These are phyloP conservation scores for Zymoseptoria tritici DNA, from an alignment of 2,329 filamentous ascomycete species.

Conservation along the genomic window DNA sequence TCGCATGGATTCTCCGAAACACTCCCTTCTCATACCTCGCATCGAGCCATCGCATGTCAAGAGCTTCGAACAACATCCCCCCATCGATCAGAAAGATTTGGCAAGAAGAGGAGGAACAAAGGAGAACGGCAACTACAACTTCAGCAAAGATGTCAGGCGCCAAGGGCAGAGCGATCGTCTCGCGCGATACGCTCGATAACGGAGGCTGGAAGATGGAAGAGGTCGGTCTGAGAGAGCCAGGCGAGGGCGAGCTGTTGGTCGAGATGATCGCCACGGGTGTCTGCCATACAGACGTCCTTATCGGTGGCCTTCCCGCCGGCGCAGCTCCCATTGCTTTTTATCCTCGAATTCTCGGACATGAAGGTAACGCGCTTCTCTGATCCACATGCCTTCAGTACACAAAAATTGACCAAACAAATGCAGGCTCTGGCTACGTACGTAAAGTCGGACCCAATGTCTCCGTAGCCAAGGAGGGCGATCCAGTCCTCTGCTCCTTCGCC, in stretches of 20 bases:
- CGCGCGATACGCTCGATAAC: slow-evolving; percentile 30
- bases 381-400: neutral
- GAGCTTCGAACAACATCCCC: slow-evolving; percentile 23
- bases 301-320: slow-evolving; percentile 34
- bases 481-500: slow-evolving; percentile 43
- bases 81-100: slow-evolving; percentile 21
- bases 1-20: neutral
- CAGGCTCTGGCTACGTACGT: slow-evolving; percentile 43
- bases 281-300: slow-evolving; percentile 32
- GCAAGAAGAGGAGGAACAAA: slow-evolving; percentile 17
- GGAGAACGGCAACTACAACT: slow-evolving; percentile 3
- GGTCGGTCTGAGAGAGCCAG: slow-evolving; percentile 30
- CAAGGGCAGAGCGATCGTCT: slow-evolving; percentile 32
- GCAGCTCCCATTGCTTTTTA: slow-evolving; percentile 35
- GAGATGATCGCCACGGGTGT: slow-evolving; percentile 23
- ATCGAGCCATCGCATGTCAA: neutral
- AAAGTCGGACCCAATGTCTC: slow-evolving; percentile 36
- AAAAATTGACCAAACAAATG: neutral
- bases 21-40: neutral
- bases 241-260: slow-evolving; percentile 21
- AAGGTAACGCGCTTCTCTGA: slow-evolving; percentile 33
- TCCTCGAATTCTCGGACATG: slow-evolving; percentile 47
- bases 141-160: slow-evolving; percentile 5
- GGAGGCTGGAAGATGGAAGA: slow-evolving; percentile 36
- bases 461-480: slow-evolving; percentile 38